These are phyloP conservation scores for Friedmanniomyces simplex DNA, from an alignment of 495 filamentous ascomycete genomes.

Conservation along the genomic window DNA sequence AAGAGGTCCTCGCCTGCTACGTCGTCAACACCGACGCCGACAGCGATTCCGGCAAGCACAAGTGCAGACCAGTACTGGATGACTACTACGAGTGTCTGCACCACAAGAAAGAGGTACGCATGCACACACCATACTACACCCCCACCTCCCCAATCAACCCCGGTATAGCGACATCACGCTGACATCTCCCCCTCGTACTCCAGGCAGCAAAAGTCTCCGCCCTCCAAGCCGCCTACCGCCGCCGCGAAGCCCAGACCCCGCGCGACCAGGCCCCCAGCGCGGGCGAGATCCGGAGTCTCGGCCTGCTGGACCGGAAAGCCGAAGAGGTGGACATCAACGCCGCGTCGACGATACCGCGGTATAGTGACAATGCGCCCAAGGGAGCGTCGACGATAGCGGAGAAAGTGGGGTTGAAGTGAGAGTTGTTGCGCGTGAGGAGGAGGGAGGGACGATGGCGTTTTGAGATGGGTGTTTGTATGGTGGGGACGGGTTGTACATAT, in stretches of 20 bases:
- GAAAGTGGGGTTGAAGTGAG: not conserved
- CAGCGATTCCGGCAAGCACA: slow-evolving; percentile 71
- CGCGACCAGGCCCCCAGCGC: slow-evolving; percentile 65
- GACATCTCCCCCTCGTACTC: too few relatives aligned
- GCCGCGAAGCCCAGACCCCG: slow-evolving; percentile 61
- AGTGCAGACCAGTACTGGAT: slow-evolving; percentile 79
- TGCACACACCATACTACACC: too few relatives aligned
- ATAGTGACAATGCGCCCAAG: slow-evolving; percentile 4
- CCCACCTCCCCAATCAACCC: not conserved
- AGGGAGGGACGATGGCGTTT: not conserved
- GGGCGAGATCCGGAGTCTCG: slow-evolving; percentile 73
- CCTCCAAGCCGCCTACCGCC: slow-evolving; percentile 80
- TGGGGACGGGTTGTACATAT: not conserved
- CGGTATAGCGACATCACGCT: too few relatives aligned
- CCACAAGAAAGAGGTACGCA: slow-evolving; percentile 94
- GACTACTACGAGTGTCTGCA: slow-evolving; percentile 98
- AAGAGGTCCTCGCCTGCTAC: slow-evolving; percentile 44
- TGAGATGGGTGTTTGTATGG: not conserved
- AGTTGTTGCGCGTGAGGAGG: too few relatives aligned
- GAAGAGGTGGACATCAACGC: slow-evolving; percentile 57
- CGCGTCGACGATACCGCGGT: slow-evolving; percentile 25
- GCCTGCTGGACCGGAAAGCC: slow-evolving; percentile 61
- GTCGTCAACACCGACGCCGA: slow-evolving; percentile 39
- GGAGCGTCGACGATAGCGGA: not conserved
- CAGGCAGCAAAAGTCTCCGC: slow-evolving; percentile 67